Evolutionary conservation across 2,329 filamentous ascomycete genomes (phyloP).

Genomic region (Aspergillus sp.): DNA sequence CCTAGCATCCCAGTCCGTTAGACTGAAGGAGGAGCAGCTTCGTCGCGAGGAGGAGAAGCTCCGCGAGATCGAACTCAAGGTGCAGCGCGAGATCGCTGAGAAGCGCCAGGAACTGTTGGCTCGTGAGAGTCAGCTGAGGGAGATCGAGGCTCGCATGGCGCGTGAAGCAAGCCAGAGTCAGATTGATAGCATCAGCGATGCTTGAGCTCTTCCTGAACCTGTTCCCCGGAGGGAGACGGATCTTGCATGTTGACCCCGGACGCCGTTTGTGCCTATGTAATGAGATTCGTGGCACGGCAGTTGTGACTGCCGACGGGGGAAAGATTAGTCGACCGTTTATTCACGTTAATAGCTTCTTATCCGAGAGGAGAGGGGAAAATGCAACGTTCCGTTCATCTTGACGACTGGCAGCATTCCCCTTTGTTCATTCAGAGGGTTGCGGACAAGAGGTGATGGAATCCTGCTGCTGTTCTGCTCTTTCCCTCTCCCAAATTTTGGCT

Average conservation of each 20-base stretch:
- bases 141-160: slow-evolving; percentile 97
- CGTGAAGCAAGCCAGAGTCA: slow-evolving; percentile 66
- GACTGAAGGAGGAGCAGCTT: slow-evolving; percentile 99
- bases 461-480: slow-evolving; percentile 19
- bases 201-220: slow-evolving; percentile 33
- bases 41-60: slow-evolving; percentile 99
- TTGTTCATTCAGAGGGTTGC: slow-evolving; percentile 10
- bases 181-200: slow-evolving; percentile 37
- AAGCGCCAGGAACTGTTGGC: slow-evolving; percentile 98
- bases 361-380: slow-evolving; percentile 31
- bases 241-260: slow-evolving; percentile 28
- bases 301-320: slow-evolving; percentile 40
- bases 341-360: slow-evolving; percentile 44
- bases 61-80: slow-evolving; percentile 98
- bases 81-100: slow-evolving; percentile 99
- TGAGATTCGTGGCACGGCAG: slow-evolving; percentile 38
- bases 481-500: slow-evolving; percentile 22
- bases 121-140: slow-evolving; percentile 95
- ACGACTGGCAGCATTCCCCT: slow-evolving; percentile 25
- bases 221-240: slow-evolving; percentile 30
- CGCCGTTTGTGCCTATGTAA: slow-evolving; percentile 40
- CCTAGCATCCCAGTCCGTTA: slow-evolving; percentile 92
- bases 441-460: slow-evolving; percentile 19
- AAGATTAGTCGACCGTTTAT: slow-evolving; percentile 41
- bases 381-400: slow-evolving; percentile 31